phyloP scores from a whole-genome alignment of 148 eudicot genomes.

The Amaranthus palmeri region DNA sequence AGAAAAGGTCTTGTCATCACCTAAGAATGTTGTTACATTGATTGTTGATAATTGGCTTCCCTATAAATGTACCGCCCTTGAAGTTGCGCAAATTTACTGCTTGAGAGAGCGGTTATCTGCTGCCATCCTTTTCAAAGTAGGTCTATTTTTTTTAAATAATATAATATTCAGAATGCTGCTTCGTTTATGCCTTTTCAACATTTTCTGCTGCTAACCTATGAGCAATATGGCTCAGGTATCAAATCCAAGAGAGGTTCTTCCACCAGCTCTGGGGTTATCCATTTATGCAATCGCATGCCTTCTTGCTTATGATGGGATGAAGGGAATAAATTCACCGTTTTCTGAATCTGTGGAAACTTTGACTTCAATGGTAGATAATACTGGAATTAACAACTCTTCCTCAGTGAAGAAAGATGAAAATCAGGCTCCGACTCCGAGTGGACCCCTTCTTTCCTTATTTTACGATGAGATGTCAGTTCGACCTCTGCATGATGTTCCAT shows the following conservation, averaged over 20 bases:
- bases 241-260: constrained; percentile 53
- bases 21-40: constrained; percentile 62
- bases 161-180: neutral
- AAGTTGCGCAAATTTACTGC: constrained; percentile 92
- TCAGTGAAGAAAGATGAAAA: constrained; percentile 15
- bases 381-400: constrained; percentile 37
- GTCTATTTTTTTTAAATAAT: neutral
- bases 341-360: constrained; percentile 41
- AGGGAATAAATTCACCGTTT: constrained; percentile 32
- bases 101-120: constrained; percentile 85
- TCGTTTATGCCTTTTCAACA: neutral
- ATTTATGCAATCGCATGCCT: constrained; percentile 53
- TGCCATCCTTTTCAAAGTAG: constrained; percentile 73
- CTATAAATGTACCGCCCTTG: constrained; percentile 69
- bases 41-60: constrained; percentile 83
- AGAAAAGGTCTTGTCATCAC: constrained; percentile 64
- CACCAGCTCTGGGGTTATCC: constrained; percentile 58
- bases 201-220: neutral
- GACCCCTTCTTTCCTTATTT: constrained; percentile 30
- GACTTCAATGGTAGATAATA: constrained; percentile 48
- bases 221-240: constrained; percentile 40
- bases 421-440: constrained; percentile 26
- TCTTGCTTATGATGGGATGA: constrained; percentile 62
- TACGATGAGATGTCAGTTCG: neutral
- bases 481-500: too few species aligned